A percentile compares a stretch with the other conserved stretches of the same genome.
phyloP scores from a whole-genome alignment of 805 yeast species.

The Teunomyces panamensis region DNA sequence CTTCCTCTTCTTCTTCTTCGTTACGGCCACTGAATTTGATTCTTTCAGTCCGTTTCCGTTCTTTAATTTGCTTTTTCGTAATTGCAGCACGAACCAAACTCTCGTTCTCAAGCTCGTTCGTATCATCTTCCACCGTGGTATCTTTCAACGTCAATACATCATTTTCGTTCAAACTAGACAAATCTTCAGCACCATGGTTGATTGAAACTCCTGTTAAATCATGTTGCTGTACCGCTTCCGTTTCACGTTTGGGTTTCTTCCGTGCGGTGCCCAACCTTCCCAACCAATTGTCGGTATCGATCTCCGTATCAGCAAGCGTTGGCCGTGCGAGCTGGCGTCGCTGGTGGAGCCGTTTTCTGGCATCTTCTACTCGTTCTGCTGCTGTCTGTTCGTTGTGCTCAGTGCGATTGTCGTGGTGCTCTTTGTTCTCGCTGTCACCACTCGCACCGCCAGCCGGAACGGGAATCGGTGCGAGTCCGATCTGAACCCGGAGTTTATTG shows the following conservation, averaged over 20 bases:
- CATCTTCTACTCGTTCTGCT: constrained; percentile 10
- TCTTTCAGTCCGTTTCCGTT: constrained; percentile 20
- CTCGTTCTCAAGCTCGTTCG: constrained; percentile 37
- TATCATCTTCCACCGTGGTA: constrained; percentile 32
- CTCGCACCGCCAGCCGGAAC: background rate
- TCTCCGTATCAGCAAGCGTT: constrained; percentile 23
- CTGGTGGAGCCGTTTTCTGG: constrained; percentile 21
- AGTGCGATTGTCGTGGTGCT: no score
- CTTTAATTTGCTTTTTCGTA: constrained; percentile 18
- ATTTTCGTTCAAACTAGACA: constrained; percentile 35
- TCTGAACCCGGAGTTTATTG: constrained; percentile 33
- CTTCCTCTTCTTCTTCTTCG: constrained; percentile 11
- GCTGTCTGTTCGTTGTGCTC: background rate
- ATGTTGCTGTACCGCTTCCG: constrained; percentile 10
- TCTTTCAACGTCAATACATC: constrained; percentile 61
- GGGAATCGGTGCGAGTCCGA: constrained; percentile 28
- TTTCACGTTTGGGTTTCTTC: background rate
- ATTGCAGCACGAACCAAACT: no score
- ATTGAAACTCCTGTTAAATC: constrained; percentile 39
- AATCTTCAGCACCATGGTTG: constrained; percentile 44
- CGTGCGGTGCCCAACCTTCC: constrained; percentile 21
- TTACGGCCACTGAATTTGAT: constrained; percentile 22
- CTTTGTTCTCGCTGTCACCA: no score
- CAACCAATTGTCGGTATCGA: constrained; percentile 41
- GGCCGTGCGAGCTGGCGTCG: constrained; percentile 19